Evolutionary conservation across 352 stramenopile species (phyloP).

Genomic region (Globisporangium emineosum): DNA sequence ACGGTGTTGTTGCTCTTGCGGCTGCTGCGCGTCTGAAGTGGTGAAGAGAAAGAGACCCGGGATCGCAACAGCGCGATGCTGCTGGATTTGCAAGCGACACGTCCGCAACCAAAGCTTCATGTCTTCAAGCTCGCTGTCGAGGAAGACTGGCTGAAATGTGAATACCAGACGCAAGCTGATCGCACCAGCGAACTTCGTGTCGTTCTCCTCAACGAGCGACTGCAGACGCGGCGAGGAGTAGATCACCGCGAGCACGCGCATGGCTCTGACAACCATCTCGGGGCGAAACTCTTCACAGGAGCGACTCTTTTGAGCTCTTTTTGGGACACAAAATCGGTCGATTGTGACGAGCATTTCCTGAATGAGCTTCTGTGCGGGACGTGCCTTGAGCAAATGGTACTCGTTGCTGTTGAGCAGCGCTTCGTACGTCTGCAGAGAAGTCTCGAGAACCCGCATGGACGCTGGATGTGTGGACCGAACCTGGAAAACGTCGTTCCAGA

Average conservation of each 20-base stretch:
- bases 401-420: conserved; percentile 31
- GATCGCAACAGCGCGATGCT: not conserved
- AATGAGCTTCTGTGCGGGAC: conserved; percentile 12
- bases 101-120: conserved; percentile 17
- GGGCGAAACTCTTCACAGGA: not conserved
- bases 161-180: conserved; percentile 11
- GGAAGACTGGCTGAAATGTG: conserved; percentile 4
- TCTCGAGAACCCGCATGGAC: conserved; percentile 33
- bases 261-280: conserved; percentile 14
- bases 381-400: conserved; percentile 22
- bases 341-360: conserved; percentile 22
- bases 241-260: conserved; percentile 17
- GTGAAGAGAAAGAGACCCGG: conserved; percentile 16
- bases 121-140: not conserved
- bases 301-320: not conserved
- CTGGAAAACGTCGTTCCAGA: conserved; percentile 32
- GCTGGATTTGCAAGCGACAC: conserved; percentile 15
- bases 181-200: not conserved
- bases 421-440: conserved; percentile 28
- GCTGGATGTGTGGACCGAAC: conserved; percentile 26
- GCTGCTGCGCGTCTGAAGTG: no score
- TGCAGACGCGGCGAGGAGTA: conserved; percentile 16
- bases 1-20: no score
- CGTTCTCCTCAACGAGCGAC: conserved; percentile 11
- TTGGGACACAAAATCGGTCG: conserved; percentile 13